Evolutionary conservation across 2,329 filamentous ascomycete species (phyloP).

Genomic region (Hypoxylon sp.): DNA sequence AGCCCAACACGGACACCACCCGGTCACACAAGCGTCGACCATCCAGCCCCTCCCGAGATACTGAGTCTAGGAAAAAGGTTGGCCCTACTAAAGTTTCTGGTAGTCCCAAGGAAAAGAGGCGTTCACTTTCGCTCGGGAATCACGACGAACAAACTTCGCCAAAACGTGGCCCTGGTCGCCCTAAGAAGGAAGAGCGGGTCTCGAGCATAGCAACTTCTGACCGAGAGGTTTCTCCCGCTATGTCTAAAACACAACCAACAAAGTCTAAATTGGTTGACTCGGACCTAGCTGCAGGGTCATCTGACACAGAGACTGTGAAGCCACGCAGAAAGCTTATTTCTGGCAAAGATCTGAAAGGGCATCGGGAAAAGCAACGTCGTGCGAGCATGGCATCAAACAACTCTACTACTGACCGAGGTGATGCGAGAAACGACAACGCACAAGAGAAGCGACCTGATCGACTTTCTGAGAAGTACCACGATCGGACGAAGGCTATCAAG

Average conservation of each 20-base stretch:
- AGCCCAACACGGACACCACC: constrained; percentile 61
- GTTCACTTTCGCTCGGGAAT: constrained; percentile 61
- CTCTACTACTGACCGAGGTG: constrained; percentile 69
- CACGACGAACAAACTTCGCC: constrained; percentile 64
- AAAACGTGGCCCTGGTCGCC: constrained; percentile 68
- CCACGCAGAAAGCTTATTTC: constrained; percentile 75
- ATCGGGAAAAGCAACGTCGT: constrained; percentile 71
- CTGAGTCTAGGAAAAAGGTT: constrained; percentile 62
- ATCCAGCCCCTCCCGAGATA: constrained; percentile 65
- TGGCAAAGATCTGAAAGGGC: constrained; percentile 72
- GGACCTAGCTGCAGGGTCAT: constrained; percentile 67
- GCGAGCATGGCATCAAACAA: constrained; percentile 71
- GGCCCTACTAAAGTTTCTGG: constrained; percentile 55
- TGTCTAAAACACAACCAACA: constrained; percentile 61
- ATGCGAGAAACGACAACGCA: constrained; percentile 64
- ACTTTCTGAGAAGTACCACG: constrained; percentile 69
- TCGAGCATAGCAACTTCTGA: constrained; percentile 66
- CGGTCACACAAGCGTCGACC: constrained; percentile 63
- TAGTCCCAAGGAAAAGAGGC: constrained; percentile 67
- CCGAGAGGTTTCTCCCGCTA: constrained; percentile 66
- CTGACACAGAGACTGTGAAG: constrained; percentile 71
- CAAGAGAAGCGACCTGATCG: constrained; percentile 64
- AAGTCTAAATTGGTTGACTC: constrained; percentile 70
- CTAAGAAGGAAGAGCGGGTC: constrained; percentile 69
- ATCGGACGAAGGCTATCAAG: constrained; percentile 73